Percentiles rank a stretch among this genome's conserved stretches.
Conservation (phyloP, 2,329 filamentous ascomycete genomes). For the Fusarium graminum region DNA sequence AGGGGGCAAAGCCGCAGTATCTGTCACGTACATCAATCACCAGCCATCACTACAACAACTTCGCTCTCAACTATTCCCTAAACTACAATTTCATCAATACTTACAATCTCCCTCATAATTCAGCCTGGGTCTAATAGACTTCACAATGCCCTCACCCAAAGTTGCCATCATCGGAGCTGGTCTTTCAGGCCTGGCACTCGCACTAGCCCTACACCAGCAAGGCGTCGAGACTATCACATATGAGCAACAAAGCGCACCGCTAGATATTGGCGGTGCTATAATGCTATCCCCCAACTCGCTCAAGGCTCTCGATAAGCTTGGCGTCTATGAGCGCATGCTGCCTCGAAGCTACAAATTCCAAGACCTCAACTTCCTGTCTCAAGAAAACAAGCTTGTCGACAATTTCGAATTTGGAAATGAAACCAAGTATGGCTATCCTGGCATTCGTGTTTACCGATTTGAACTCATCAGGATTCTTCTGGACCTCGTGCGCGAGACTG, state of each 20-base stretch:
- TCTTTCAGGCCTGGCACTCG: conserved; percentile 65
- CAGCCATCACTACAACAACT: not conserved
- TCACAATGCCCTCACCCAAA: conserved; percentile 29
- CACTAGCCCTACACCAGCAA: conserved; percentile 65
- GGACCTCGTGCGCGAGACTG: conserved; percentile 54
- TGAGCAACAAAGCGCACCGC: conserved; percentile 60
- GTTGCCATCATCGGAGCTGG: conserved; percentile 54
- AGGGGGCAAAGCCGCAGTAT: not conserved
- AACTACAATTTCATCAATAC: too few species aligned
- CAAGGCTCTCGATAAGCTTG: conserved; percentile 64
- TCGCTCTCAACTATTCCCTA: fast-evolving
- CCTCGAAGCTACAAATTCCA: conserved; percentile 65
- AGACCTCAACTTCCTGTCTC: conserved; percentile 60
- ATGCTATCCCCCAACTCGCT: conserved; percentile 72
- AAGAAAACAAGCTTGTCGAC: conserved; percentile 52
- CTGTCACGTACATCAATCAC: not conserved
- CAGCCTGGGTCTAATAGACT: too few species aligned
- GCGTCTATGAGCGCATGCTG: conserved; percentile 61
- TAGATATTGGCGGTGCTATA: conserved; percentile 66
- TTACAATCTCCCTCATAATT: too few species aligned
- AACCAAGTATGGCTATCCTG: conserved; percentile 65
- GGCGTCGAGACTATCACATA: conserved; percentile 65
- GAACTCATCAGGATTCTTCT: conserved; percentile 64
- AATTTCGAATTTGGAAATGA: conserved; percentile 63
- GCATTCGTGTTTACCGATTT: conserved; percentile 66